Evolutionary conservation across 2,329 filamentous ascomycete genomes (phyloP), one percentile per base, ranked within the genome.

Genomic region (Aspergillus caelatus): DNA sequence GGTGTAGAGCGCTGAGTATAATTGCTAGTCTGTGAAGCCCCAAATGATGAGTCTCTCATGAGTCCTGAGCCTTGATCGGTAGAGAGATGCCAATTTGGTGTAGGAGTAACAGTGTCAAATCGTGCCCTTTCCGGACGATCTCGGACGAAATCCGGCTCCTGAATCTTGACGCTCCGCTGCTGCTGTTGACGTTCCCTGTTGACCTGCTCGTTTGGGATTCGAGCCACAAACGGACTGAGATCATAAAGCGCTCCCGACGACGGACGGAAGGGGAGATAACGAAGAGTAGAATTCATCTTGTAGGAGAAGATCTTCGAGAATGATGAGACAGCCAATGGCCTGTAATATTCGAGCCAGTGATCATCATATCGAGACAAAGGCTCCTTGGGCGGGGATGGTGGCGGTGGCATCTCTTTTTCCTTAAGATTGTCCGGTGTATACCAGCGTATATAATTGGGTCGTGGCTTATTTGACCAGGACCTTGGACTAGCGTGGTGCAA

Each of bases 271-370:
- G 91, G 91, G 36, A 94, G 90, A 74, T 94, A 94, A 65, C 91
- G 91, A 66, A 94, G 88, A 4, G 92, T 95, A 0, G 92, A 94
- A 73, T 94, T 96, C 86, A 98, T 92, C 74, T 92, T 93, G 78
- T 91, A 97, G 0, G 93, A 88, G 74, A 97, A 97, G 75, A 97
- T 91, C 75, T 97, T 99, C 16, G 89, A 86, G 68, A 98, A 93
- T 0, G 93, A 95, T 0, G 95, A 97, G 1, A 98, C 81, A 0
- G 91, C 92, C 9, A 92, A 85, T 0, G 95, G 95, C 16, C 94
- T 89, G 75, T 99, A 99, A 77, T 97, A 98, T 75, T 99, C 95
- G 9, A 95, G 83, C 95, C 95, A 99, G 78, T 97, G 99, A 77
- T 98, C 93, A 74, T 98, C 94, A 64, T 92, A 93, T 64, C 86